phyloP scores from a whole-genome alignment of 768 basidiomycete genomes.

The Boletus rubroflammeus region DNA sequence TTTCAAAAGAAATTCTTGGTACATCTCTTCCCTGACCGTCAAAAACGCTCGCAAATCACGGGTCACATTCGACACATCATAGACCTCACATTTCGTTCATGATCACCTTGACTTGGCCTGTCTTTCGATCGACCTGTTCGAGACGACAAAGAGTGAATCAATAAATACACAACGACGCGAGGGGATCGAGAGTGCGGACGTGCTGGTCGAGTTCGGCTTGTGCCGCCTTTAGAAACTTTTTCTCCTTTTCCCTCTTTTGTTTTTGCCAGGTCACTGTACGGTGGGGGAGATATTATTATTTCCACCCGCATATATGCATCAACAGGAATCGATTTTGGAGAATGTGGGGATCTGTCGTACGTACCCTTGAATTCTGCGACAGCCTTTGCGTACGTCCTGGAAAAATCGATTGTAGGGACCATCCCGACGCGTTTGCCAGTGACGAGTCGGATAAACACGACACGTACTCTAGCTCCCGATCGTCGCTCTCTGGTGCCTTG shows the following conservation, averaged over 20 bases:
- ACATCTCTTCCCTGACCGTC: conserved; percentile 20
- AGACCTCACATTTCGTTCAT: conserved; percentile 21
- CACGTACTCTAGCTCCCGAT: conserved; percentile 26
- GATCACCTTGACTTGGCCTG: conserved; percentile 16
- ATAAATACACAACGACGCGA: background rate
- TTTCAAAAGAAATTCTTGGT: conserved; percentile 25
- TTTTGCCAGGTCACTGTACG: conserved; percentile 31
- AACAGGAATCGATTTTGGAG: background rate
- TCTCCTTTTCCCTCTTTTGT: conserved; percentile 26
- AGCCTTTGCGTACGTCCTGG: conserved; percentile 28
- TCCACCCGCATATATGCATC: background rate
- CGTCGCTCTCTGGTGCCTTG: conserved; percentile 23
- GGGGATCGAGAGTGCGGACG: conserved; percentile 4
- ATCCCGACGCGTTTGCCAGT: background rate
- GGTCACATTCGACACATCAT: conserved; percentile 2
- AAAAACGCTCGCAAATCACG: background rate
- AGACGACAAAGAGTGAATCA: background rate
- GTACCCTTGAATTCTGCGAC: conserved; percentile 33
- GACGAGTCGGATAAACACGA: background rate
- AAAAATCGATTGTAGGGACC: background rate
- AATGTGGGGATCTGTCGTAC: background rate
- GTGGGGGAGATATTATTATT: too few relatives aligned
- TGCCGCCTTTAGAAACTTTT: conserved; percentile 18
- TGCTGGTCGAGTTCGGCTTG: conserved; percentile 26
- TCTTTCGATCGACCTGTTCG: conserved; percentile 23